These are phyloP conservation scores for Fusarium metavorans DNA, from an alignment of 2,329 filamentous ascomycete genomes.

Conservation along the genomic window DNA sequence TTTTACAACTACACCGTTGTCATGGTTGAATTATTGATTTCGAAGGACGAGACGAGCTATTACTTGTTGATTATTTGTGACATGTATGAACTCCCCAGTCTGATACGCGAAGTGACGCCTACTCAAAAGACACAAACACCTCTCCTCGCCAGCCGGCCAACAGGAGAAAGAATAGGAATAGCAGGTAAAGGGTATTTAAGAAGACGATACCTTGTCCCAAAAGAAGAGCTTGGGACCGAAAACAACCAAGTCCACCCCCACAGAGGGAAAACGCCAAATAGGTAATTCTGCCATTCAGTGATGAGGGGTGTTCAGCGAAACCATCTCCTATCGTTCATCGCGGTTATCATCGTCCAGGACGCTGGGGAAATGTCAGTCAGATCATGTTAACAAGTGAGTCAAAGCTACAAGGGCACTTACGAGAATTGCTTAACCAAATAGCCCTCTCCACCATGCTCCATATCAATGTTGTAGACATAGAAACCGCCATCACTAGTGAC, in stretches of 20 bases:
- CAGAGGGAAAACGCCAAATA: constrained; percentile 27
- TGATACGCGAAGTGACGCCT: neutral
- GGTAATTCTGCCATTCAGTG: neutral
- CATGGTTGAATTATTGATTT: neutral
- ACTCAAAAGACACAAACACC: neutral
- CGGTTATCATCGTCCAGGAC: constrained; percentile 68
- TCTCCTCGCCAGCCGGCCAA: neutral
- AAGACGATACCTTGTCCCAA: constrained; percentile 3
- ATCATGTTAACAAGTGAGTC: neutral
- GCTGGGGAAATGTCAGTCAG: constrained; percentile 47
- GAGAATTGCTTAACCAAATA: constrained; percentile 92
- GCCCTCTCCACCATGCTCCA: constrained; percentile 94
- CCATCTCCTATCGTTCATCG: constrained; percentile 52
- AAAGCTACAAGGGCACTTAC: constrained; percentile 66
- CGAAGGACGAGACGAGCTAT: neutral
- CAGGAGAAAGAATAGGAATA: neutral
- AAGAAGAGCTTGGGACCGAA: neutral
- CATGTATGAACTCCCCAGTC: neutral
- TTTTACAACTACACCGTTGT: neutral
- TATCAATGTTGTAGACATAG: constrained; percentile 94
- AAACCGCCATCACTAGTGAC: constrained; percentile 96
- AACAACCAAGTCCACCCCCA: neutral
- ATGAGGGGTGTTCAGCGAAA: neutral
- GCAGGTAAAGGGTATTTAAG: constrained; percentile 17
- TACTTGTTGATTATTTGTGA: neutral